These are phyloP conservation scores for Lumnitzera racemosa DNA, from an alignment of 345 rosid species.

Conservation along the genomic window DNA sequence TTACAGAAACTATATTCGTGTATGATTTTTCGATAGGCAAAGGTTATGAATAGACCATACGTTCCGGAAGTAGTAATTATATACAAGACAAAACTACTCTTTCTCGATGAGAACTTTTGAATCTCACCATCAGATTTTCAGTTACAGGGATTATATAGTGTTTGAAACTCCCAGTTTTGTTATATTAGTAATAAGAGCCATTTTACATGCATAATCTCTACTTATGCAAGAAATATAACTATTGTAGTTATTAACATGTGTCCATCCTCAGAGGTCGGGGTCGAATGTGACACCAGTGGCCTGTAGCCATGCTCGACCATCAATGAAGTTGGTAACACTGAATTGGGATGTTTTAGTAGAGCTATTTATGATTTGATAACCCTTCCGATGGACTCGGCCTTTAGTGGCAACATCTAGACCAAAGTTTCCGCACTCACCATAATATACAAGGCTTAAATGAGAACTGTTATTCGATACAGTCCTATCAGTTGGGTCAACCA, in stretches of 20 bases:
- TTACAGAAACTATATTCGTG: no score
- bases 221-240: no score
- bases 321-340: constrained; percentile 58
- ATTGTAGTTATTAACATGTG: neutral
- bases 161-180: no score
- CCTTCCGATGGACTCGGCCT: constrained; percentile 63
- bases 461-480: constrained; percentile 62
- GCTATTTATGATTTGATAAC: constrained; percentile 56
- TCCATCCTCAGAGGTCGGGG: constrained; percentile 37
- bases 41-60: no score
- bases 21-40: no score
- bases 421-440: constrained; percentile 63
- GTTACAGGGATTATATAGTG: no score
- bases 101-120: no score
- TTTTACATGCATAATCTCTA: no score
- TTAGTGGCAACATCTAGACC: constrained; percentile 60
- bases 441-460: constrained; percentile 55
- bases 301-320: constrained; percentile 72
- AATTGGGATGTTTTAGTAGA: constrained; percentile 53
- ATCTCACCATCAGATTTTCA: no score
- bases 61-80: no score
- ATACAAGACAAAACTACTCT: no score
- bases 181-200: no score
- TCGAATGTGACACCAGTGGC: constrained; percentile 57
- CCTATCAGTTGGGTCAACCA: constrained; percentile 80